phyloP scores from a whole-genome alignment of 257 asterid genomes.

The Solanum chaucha region DNA sequence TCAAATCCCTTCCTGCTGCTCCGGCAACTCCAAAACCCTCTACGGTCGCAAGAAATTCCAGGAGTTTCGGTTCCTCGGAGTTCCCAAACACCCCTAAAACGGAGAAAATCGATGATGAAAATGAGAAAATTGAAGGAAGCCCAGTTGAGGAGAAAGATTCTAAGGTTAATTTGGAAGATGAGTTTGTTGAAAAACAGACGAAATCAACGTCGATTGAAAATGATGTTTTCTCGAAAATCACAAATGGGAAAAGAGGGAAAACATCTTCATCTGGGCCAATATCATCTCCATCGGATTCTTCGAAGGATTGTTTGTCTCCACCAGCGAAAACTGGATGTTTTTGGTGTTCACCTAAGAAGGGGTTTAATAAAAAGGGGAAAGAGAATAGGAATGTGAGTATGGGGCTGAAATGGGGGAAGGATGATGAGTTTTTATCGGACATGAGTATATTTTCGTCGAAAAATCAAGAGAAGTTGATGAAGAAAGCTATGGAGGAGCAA shows the following conservation, averaged over 20 bases:
- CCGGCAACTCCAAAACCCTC: constrained; percentile 19
- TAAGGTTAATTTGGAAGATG: neutral
- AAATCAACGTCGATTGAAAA: neutral
- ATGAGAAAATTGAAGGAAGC: constrained; percentile 7
- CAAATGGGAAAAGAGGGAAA: constrained; percentile 3
- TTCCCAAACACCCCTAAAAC: neutral
- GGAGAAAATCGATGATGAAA: neutral
- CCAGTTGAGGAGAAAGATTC: constrained; percentile 7
- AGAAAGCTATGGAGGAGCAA: constrained; percentile 65
- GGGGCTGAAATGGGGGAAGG: constrained; percentile 27
- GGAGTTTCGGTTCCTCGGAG: constrained; percentile 20
- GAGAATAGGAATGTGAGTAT: constrained; percentile 16
- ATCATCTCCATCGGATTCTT: constrained; percentile 22
- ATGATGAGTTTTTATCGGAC: constrained; percentile 45
- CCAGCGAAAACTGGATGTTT: constrained; percentile 66
- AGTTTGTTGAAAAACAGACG: neutral
- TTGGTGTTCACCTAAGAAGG: constrained; percentile 65
- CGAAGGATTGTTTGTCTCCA: constrained; percentile 47
- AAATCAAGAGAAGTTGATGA: constrained; percentile 39
- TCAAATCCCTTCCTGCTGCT: constrained; percentile 62
- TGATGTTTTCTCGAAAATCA: constrained; percentile 14
- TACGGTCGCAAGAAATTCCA: constrained; percentile 1
- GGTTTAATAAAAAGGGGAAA: constrained; percentile 34
- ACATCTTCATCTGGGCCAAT: constrained; percentile 13
- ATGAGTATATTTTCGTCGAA: constrained; percentile 37